Evolutionary conservation across 345 rosid species (phyloP).

Genomic region (Murraya koenigii): DNA sequence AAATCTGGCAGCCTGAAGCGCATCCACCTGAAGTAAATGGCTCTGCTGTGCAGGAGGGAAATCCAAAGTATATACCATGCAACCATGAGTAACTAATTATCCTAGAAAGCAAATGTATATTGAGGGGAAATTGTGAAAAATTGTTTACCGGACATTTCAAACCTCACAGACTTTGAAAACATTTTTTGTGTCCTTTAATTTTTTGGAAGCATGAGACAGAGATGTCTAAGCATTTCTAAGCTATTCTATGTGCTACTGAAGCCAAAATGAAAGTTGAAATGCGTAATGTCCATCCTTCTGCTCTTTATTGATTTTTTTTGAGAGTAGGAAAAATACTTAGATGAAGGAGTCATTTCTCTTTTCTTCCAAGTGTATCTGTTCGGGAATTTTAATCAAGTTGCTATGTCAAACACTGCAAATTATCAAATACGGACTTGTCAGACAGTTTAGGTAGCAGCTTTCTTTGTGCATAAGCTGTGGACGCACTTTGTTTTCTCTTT

Average conservation of each 20-base stretch:
- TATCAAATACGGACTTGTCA: neutral
- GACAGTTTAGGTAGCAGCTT: neutral
- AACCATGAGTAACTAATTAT: neutral
- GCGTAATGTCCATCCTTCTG: neutral
- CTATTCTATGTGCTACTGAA: neutral
- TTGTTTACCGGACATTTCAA: neutral
- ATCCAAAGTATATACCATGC: slow-evolving; percentile 62
- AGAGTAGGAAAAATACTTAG: neutral
- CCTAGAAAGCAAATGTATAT: neutral
- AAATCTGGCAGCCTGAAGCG: slow-evolving; percentile 62
- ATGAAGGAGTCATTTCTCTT: neutral
- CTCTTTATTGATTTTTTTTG: neutral
- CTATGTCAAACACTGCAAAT: neutral
- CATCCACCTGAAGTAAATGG: slow-evolving; percentile 56
- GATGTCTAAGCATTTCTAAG: neutral
- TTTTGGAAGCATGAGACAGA: neutral
- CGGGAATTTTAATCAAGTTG: neutral
- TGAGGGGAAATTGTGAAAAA: neutral
- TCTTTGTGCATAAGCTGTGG: neutral
- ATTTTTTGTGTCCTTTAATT: neutral
- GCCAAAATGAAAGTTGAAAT: neutral
- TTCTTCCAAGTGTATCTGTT: neutral
- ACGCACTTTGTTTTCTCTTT: neutral
- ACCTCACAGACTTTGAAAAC: neutral
- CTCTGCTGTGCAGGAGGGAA: slow-evolving; percentile 44